A percentile compares a stretch with the other conserved stretches of the same genome.
Evolutionary conservation across 768 basidiomycete genomes (phyloP).

Genomic region (Lentinula boryana): DNA sequence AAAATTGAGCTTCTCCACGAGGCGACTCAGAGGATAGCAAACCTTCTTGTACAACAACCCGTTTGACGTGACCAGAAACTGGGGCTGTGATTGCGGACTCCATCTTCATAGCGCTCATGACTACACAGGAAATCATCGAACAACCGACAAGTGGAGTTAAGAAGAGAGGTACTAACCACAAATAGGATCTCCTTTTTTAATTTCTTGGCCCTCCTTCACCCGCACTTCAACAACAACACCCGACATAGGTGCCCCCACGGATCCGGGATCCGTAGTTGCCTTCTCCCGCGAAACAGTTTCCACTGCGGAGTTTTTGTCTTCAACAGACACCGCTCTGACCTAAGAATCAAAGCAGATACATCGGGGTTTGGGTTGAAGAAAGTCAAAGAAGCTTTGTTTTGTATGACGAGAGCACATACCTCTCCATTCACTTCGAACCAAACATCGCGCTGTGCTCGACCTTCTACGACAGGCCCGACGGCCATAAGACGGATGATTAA

Average conservation of each 20-base stretch:
- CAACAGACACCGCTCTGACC: conserved; percentile 92
- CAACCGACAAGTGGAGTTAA: conserved; percentile 7
- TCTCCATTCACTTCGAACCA: conserved; percentile 99
- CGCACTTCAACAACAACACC: conserved; percentile 98
- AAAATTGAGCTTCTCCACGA: conserved; percentile 1
- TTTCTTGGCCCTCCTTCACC: conserved; percentile 96
- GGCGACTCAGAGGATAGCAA: not conserved
- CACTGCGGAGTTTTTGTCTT: conserved; percentile 96
- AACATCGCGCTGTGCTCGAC: conserved; percentile 89
- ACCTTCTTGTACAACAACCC: conserved; percentile 89
- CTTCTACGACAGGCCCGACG: conserved; percentile 87
- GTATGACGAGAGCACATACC: conserved; percentile 32
- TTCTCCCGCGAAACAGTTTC: conserved; percentile 94
- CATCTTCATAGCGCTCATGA: conserved; percentile 99
- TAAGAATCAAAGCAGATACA: conserved; percentile 25
- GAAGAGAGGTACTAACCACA: conserved; percentile 53
- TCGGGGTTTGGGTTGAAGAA: conserved; percentile 5
- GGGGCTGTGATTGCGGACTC: conserved; percentile 95
- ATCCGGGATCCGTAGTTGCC: conserved; percentile 89
- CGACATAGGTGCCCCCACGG: conserved; percentile 96
- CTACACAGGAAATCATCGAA: conserved; percentile 32
- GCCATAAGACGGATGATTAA: conserved; percentile 96
- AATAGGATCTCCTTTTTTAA: conserved; percentile 96
- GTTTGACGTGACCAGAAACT: conserved; percentile 93
- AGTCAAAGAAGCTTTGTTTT: not conserved